phyloP scores from a whole-genome alignment of 495 filamentous ascomycete genomes.

The Wilcoxina mikolae region DNA sequence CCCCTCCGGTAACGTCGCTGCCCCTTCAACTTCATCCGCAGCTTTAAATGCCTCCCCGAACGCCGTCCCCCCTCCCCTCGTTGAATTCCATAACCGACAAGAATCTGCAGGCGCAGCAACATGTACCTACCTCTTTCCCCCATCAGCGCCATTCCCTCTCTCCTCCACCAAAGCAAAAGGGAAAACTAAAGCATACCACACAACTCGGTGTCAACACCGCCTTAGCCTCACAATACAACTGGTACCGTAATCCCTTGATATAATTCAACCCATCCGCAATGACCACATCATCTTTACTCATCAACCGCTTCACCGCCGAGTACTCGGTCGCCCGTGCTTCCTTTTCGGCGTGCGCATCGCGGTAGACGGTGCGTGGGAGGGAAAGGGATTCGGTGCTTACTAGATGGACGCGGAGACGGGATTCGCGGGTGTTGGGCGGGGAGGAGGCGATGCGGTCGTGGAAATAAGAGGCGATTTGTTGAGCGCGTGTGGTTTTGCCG shows the following conservation, averaged over 20 bases:
- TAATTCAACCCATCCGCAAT: constrained; percentile 68
- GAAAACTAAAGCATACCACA: constrained; percentile 56
- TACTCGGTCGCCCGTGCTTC: constrained; percentile 77
- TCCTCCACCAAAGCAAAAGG: not conserved
- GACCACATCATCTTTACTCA: constrained; percentile 68
- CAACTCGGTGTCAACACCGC: constrained; percentile 67
- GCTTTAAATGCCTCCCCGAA: constrained; percentile 18
- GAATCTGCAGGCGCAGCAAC: constrained; percentile 60
- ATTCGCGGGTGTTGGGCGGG: constrained; percentile 37
- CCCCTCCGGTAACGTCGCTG: constrained; percentile 3
- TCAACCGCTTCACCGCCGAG: constrained; percentile 67
- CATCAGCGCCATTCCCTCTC: not conserved
- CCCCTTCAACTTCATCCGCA: constrained; percentile 5
- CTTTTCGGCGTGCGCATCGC: constrained; percentile 63
- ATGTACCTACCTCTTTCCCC: constrained; percentile 46
- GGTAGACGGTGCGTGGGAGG: constrained; percentile 46
- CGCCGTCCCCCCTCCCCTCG: constrained; percentile 11
- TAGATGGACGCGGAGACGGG: constrained; percentile 46
- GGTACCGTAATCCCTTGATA: constrained; percentile 95
- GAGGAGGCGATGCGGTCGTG: constrained; percentile 36
- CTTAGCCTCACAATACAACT: constrained; percentile 89
- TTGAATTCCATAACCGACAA: constrained; percentile 21
- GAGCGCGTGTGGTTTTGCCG: constrained; percentile 76
- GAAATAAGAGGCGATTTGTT: constrained; percentile 59
- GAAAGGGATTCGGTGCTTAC: constrained; percentile 54